Evolutionary conservation across 345 rosid genomes (phyloP).

Genomic region (Linum usitatissimum): DNA sequence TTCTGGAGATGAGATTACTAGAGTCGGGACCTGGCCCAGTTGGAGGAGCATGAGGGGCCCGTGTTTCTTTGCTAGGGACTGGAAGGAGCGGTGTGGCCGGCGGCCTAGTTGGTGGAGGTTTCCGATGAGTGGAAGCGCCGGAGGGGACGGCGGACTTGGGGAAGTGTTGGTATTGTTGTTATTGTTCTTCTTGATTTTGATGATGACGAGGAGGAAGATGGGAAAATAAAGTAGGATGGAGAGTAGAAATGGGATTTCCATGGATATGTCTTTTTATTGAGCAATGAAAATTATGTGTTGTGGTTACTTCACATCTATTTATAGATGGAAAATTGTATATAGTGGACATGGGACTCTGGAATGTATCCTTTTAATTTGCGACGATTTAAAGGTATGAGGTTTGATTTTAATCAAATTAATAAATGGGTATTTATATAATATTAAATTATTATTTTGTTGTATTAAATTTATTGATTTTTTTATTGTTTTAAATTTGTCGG

Average conservation of each 20-base stretch:
- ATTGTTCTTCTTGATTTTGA: background rate
- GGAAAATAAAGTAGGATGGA: background rate
- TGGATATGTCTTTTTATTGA: background rate
- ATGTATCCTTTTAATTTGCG: too few species aligned
- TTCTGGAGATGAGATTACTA: constrained; percentile 46
- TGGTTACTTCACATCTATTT: too few species aligned
- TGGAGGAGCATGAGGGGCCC: constrained; percentile 60
- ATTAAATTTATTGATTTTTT: too few species aligned
- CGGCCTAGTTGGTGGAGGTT: constrained; percentile 46
- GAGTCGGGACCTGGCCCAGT: constrained; percentile 32
- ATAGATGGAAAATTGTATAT: too few species aligned
- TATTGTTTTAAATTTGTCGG: too few species aligned
- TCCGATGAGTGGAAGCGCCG: constrained; percentile 43
- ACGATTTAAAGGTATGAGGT: too few species aligned
- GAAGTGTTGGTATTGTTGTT: background rate
- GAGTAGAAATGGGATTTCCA: background rate
- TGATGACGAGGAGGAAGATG: background rate
- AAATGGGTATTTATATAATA: too few species aligned
- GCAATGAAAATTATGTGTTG: too few species aligned
- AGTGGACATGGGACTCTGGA: too few species aligned
- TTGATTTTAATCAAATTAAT: too few species aligned
- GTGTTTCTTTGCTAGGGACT: constrained; percentile 23
- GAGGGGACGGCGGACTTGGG: constrained; percentile 37
- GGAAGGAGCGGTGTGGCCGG: constrained; percentile 38
- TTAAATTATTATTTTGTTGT: too few species aligned